Evolutionary conservation across 352 stramenopile genomes (phyloP).

Genomic region (Pythium phragmitis): DNA sequence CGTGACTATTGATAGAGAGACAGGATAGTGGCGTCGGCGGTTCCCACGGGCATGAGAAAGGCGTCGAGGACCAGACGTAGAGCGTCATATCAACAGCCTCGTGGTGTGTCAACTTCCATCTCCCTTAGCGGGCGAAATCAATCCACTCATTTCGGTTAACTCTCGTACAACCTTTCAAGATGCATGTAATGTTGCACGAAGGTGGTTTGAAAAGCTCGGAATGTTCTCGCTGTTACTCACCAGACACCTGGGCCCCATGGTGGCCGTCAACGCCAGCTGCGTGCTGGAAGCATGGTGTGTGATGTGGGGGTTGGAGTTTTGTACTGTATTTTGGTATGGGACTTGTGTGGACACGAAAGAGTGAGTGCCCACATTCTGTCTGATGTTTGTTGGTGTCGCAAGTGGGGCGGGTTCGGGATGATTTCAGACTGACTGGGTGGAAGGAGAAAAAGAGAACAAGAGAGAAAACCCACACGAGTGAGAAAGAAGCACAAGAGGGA

Average conservation of each 20-base stretch:
- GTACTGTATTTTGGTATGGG: constrained; percentile 3
- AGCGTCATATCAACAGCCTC: neutral
- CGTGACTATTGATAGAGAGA: neutral
- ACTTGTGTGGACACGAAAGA: neutral
- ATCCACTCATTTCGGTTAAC: constrained; percentile 2
- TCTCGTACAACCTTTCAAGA: constrained; percentile 1
- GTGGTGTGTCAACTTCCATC: too few relatives aligned
- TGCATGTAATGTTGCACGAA: constrained; percentile 11
- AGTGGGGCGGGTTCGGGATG: constrained; percentile 1
- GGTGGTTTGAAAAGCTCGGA: neutral
- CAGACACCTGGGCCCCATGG: neutral
- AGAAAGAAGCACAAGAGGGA: neutral
- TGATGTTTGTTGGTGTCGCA: constrained; percentile 1
- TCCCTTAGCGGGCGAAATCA: neutral
- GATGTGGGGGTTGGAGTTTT: neutral
- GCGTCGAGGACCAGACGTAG: neutral
- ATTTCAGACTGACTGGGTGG: neutral
- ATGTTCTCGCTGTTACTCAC: neutral
- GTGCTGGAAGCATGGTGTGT: neutral
- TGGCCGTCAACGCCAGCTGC: constrained; percentile 2
- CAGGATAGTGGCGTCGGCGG: too few relatives aligned
- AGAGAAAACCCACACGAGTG: neutral
- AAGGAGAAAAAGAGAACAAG: constrained; percentile 2
- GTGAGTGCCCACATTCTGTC: neutral
- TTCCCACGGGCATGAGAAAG: neutral